phyloP scores from a whole-genome alignment of 768 basidiomycete species.

The Rhodotorula diobovata region DNA sequence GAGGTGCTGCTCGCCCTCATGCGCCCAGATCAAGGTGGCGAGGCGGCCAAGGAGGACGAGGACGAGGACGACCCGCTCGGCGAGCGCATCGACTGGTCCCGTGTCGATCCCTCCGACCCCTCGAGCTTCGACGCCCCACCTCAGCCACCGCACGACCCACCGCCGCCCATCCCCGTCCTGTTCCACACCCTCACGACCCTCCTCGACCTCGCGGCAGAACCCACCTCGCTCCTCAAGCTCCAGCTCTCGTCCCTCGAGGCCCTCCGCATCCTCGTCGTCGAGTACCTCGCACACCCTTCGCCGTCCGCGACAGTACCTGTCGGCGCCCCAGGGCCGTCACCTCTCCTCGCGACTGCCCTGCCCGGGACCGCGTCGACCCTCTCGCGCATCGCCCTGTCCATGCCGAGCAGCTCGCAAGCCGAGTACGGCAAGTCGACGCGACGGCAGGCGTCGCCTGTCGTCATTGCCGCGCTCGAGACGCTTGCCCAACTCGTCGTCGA shows the following conservation, averaged over 20 bases:
- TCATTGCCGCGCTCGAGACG: conserved; percentile 54
- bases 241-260: conserved; percentile 31
- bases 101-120: not conserved
- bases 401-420: not conserved
- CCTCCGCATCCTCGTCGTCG: conserved; percentile 4
- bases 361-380: conserved; percentile 53
- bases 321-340: not conserved
- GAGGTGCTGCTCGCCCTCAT: conserved; percentile 64
- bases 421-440: conserved; percentile 4
- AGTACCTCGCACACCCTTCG: conserved; percentile 19
- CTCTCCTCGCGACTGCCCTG: conserved; percentile 32
- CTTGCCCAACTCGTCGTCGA: conserved; percentile 58
- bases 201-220: conserved; percentile 57
- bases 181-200: conserved; percentile 77
- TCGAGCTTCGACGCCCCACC: not conserved
- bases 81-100: conserved; percentile 22
- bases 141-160: not conserved
- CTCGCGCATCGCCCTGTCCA: conserved; percentile 30
- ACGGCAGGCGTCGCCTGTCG: conserved; percentile 11
- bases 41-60: conserved; percentile 47
- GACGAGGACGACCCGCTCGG: conserved; percentile 47
- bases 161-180: conserved; percentile 58
- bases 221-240: conserved; percentile 58
- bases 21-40: conserved; percentile 45
- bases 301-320: not conserved